Evolutionary conservation across 805 yeast species (phyloP).

Genomic region (Barnettozyma wickerhamii): DNA sequence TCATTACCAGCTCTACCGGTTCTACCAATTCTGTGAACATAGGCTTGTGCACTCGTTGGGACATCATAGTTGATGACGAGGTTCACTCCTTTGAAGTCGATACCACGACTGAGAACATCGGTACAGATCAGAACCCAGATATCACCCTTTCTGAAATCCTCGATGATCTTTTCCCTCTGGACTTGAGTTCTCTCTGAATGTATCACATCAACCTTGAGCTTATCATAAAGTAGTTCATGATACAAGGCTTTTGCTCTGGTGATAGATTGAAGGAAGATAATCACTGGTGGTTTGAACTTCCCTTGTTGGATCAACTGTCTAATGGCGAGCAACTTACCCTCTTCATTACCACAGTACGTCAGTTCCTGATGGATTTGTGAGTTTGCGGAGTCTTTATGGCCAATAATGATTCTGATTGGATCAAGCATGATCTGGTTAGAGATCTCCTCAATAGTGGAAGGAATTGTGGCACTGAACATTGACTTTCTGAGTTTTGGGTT

Average conservation of each 20-base stretch:
- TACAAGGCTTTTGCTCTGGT: slow-evolving; percentile 92
- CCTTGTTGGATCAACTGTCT: slow-evolving; percentile 83
- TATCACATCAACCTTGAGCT: slow-evolving; percentile 88
- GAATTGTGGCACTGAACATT: slow-evolving; percentile 93
- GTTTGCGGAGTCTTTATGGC: slow-evolving; percentile 92
- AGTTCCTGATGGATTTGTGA: slow-evolving; percentile 76
- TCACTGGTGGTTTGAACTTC: slow-evolving; percentile 86
- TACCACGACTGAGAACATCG: slow-evolving; percentile 94
- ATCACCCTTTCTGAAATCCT: slow-evolving; percentile 82
- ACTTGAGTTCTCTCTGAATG: slow-evolving; percentile 90
- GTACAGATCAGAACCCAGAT: slow-evolving; percentile 96
- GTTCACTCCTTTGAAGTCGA: slow-evolving; percentile 94
- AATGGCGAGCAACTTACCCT: slow-evolving; percentile 89
- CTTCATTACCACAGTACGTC: slow-evolving; percentile 86
- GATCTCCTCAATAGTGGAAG: slow-evolving; percentile 86
- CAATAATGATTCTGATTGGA: slow-evolving; percentile 81
- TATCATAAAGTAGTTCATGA: slow-evolving; percentile 90
- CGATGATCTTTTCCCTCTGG: slow-evolving; percentile 83
- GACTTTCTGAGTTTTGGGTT: slow-evolving; percentile 51
- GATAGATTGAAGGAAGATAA: slow-evolving; percentile 88
- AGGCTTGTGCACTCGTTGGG: slow-evolving; percentile 89
- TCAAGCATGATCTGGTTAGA: slow-evolving; percentile 76
- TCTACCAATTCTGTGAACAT: slow-evolving; percentile 97
- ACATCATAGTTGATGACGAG: slow-evolving; percentile 95
- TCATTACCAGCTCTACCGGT: slow-evolving; percentile 92